Evolutionary conservation across 176 grass and related monocot genomes (phyloP), one percentile per base, ranked within the genome.

Genomic region (Cenchrus americanus): DNA sequence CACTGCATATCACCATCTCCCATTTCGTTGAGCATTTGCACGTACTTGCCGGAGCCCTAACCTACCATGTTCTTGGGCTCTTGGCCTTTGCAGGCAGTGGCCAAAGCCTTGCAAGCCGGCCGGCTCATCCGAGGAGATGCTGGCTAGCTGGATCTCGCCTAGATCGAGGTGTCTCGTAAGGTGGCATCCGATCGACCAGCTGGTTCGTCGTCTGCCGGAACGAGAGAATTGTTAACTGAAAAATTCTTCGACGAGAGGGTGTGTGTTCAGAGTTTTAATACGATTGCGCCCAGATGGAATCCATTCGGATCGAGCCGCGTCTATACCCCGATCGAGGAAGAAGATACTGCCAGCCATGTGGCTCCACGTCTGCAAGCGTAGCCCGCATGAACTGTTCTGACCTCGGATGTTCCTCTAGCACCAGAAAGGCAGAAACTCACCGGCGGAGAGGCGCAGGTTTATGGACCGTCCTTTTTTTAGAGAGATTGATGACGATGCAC

Each of bases 331-430:
- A 37, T 37, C 75, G 11, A 22, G 51, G 54, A 51, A 66, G 5
- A 59, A 61, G 46, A 73, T 67, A 66, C 62, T 74, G 69, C 70
- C 26, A 66, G 76, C 47, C 78, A 75, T 79, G 80, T 94, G 82
- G 67, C 49, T 88, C 75, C 88, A 84, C 79, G 41, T 73, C 18
- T 21, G 55, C 26, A 14, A 37, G 55, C 26, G 8, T 51, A 0
- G 18, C 48, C 48, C 2, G 32, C 24, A n/a, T 37, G 8, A 12
- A n/a, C 59, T 53, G 12, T 18, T 78, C 40, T 75, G 67, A 58
- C 82, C 80, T 47, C 37, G 34, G 14, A 73, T 62, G 44, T 67
- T 60, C 74, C 74, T 19, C 34, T 15, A 58, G 5, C 11, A 10
- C n/a, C n/a, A n/a, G n/a, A n/a, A n/a, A n/a, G n/a, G n/a, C n/a